phyloP scores from a whole-genome alignment of 352 stramenopile species.

The Phytophthora citrophthora region DNA sequence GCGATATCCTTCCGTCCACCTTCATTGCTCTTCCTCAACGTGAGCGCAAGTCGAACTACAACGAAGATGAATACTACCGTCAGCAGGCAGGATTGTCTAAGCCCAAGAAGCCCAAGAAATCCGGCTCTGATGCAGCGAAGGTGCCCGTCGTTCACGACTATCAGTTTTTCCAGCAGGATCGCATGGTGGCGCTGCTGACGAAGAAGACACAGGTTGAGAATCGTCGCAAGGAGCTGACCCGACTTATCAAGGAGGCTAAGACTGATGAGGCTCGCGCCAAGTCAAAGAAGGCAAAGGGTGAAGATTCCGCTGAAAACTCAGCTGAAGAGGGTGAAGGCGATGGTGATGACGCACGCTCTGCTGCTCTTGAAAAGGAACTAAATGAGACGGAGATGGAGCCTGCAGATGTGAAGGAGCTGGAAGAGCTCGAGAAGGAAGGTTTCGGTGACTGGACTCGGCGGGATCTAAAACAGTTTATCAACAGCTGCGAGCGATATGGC shows the following conservation, averaged over 20 bases:
- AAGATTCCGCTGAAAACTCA: constrained; percentile 68
- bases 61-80: constrained; percentile 98
- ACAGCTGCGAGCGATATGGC: constrained; percentile 94
- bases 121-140: constrained; percentile 87
- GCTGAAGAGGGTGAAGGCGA: constrained; percentile 66
- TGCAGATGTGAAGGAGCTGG: constrained; percentile 70
- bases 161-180: constrained; percentile 94
- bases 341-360: constrained; percentile 47
- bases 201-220: constrained; percentile 92
- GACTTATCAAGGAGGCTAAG: constrained; percentile 86
- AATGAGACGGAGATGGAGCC: constrained; percentile 78
- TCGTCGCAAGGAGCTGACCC: constrained; percentile 82
- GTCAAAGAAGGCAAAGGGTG: constrained; percentile 71
- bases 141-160: constrained; percentile 94
- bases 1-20: constrained; percentile 87
- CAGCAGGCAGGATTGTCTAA: constrained; percentile 84
- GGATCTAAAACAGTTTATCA: constrained; percentile 91
- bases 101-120: constrained; percentile 89
- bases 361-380: constrained; percentile 81
- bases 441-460: constrained; percentile 96
- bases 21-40: constrained; percentile 88
- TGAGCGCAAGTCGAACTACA: constrained; percentile 94
- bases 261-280: constrained; percentile 81
- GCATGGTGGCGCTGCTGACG: constrained; percentile 86
- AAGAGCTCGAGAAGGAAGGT: constrained; percentile 85